Evolutionary conservation across 164 flowering plant genomes (phyloP), one percentile per base, ranked within the genome.

Genomic region (Dillenia suffruticosa): DNA sequence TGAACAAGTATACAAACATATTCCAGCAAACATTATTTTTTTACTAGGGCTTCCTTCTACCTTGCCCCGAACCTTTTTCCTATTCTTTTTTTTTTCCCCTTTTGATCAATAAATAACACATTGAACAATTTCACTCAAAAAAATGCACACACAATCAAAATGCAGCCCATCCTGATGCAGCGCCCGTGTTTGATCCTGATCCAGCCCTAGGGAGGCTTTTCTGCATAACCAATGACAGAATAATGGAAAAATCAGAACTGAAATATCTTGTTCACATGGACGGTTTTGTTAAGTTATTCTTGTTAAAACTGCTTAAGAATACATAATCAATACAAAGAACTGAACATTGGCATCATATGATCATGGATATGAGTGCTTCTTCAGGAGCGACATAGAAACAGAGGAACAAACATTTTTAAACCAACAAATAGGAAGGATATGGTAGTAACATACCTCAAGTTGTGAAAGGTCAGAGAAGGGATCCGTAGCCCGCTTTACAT

Each of bases 161-260:
- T 46, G 97, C 98, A 10, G 97, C 98, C 98, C 97, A 94, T 74
- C 97, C 97, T 24, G 97, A 79, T 56, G 89, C 94, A 44, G 82
- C 56, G 54, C 76, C 73, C 69, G 79, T 82, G 40, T 80, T 54
- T 43, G 92, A 72, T 61, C 76, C 87, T 43, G 92, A 74, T 32
- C 82, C 86, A 46, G 83, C 67, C 48, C 84, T 51, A 57, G 98
- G 97, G 65, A 90, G 90, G 72, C 70, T 87, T 70, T 73, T 82
- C 98, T 93, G 89, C 80, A 83, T 17, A 77, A 59, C 8, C 54
- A 56, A 71, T 63, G 44, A 32, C 40, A 70, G 55, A 0, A 26
- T 66, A 58, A 45, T 56, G 46, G 17, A 8, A 49, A 17, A 19
- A 47, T 13, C 45, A 54, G 13, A 32, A 9, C 10, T 26, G n/a